Base-by-base conservation (phyloP, 371 early-diverging fungal genomes). In the Mortierella sp. region DNA sequence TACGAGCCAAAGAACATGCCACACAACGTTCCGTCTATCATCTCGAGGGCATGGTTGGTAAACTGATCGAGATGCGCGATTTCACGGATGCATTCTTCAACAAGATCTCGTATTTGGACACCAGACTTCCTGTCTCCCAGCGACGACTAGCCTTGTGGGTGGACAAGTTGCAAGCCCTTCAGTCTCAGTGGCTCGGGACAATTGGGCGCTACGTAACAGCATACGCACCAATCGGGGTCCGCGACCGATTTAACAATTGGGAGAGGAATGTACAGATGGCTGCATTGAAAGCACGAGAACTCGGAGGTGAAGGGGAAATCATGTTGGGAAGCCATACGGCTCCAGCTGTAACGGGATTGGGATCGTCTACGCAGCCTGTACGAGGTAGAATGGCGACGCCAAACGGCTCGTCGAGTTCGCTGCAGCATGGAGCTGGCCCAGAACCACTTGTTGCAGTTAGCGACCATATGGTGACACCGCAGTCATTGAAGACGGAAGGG, bases 31-130 rank as follows among this genome's bases (percentile, higher is more conserved):
- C 76, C 1, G 70, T 76, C 14, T 76, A 76, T 41, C 65, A 76
- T 41, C 61, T 76, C 3, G 76, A 76, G 39, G 65, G 66, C 21
- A 76, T 76, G 76, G 66, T 70, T 16, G 70, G 76, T 14, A 76
- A 76, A 24, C 16, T 76, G 26, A 58, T 69, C 3, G 76, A 76
- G 58, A 76, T 76, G 62, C 57, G 76, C 10, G 76, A 70, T 41
- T 76, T 76, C 53, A 65, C 76, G 9, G 66, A 63, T 3, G 70
- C 76, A 18, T 76, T 76, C 58, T 76, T 76, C 56, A 62, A 69
- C 66, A 76, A 66, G 30, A 70, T 76, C 30, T 61, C 69, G 9
- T 76, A 76, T 34, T 70, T 76, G 21, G 70, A 76, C 50, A 76
- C 76, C 0, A 76, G 69, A 18, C 52, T 76, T 1, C 76, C 76